Evolutionary conservation across 2,329 filamentous ascomycete genomes (phyloP), one percentile per base, ranked within the genome.

Genomic region (Coniochaeta ligniaria): DNA sequence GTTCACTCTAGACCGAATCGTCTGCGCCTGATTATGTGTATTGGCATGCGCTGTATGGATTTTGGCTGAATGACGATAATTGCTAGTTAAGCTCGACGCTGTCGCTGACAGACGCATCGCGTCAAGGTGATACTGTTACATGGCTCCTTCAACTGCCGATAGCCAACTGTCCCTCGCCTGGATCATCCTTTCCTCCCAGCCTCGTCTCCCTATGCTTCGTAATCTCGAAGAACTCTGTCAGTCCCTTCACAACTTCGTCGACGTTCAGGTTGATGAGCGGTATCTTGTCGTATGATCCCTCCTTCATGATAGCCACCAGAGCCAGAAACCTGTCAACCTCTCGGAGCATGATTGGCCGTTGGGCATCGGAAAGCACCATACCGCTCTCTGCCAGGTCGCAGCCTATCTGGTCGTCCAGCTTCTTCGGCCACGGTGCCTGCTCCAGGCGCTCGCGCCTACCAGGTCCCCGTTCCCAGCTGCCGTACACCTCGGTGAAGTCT

Each of bases 401-500:
- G 17, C 84, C 86, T 41, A 87, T 80, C 73, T 89, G 87, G 65
- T 89, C 84, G 62, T 87, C 83, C 5, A 89, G 76, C 63, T 79
- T 82, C 69, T 84, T 80, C 63, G 80, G 82, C 82, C 84, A 86
- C 1, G 83, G 83, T 57, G 82, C 78, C 1, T 79, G 83, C 71
- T 88, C 85, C 6, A 88, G 78, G 24, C 74, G 73, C 58, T 81
- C 78, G 28, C 80, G 79, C 63, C 84, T 83, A 22, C 80, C 76
- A 26, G 81, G 76, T 31, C 80, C 80, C 8, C 85, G 80, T 57
- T 80, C 76, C 83, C 87, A 98, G 54, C 80, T 83, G 60, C 93
- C 94, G 71, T 97, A 99, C 43, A 99, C 89, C 71, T 98, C 94
- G 31, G 92, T 95, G 59, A 98, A 90, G 72, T 99, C 95, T 61